Evolutionary conservation across 495 filamentous ascomycete species (phyloP).

Genomic region (Sordaria brevicollis): DNA sequence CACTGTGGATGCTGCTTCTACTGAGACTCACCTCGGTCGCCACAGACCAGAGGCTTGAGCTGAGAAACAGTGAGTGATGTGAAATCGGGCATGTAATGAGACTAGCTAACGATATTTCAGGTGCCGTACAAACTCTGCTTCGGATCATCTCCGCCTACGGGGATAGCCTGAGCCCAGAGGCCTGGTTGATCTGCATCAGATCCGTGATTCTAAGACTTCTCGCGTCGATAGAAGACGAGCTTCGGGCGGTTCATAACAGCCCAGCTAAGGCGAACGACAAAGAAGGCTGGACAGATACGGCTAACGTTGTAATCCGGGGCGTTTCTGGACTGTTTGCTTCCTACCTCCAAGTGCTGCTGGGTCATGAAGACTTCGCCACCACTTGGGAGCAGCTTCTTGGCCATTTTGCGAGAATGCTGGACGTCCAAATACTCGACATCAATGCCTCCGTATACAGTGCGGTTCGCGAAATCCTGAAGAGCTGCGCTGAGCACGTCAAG

Average conservation of each 20-base stretch:
- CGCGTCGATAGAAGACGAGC: conserved; percentile 39
- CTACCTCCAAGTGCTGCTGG: conserved; percentile 52
- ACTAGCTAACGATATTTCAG: conserved; percentile 21
- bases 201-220: conserved; percentile 71
- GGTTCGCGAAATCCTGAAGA: conserved; percentile 54
- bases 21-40: conserved; percentile 66
- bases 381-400: conserved; percentile 62
- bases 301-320: conserved; percentile 61
- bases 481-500: conserved; percentile 34
- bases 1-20: conserved; percentile 80
- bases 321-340: conserved; percentile 56
- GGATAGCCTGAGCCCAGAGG: conserved; percentile 62
- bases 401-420: conserved; percentile 51
- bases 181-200: conserved; percentile 77
- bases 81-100: neutral
- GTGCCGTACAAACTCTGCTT: conserved; percentile 78
- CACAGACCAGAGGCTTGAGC: conserved; percentile 67
- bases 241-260: conserved; percentile 18
- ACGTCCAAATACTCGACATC: conserved; percentile 52
- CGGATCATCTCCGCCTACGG: conserved; percentile 88
- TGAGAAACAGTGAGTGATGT: conserved; percentile 60
- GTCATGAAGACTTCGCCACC: conserved; percentile 44
- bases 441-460: conserved; percentile 63
- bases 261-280: conserved; percentile 30
- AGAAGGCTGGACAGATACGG: conserved; percentile 63